A percentile compares a stretch with the other conserved stretches of the same genome.
Conservation (phyloP, 371 early-diverging fungal genomes). For the Phascolomyces articulosus region DNA sequence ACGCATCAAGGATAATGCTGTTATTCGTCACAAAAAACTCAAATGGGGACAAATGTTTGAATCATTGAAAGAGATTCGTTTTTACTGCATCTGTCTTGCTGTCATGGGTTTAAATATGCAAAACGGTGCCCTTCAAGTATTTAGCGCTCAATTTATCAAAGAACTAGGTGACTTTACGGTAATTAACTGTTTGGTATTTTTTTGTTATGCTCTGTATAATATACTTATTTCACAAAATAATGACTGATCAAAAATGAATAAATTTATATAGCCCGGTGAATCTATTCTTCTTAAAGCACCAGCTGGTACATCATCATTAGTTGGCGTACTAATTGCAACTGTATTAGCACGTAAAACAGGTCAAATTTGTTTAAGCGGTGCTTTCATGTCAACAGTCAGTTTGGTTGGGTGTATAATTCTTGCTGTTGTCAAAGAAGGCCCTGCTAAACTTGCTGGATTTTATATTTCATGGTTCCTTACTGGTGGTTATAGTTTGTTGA, state of each 20-base stretch:
- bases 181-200: not conserved
- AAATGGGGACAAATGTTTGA: conserved; percentile 19
- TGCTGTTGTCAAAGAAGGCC: conserved; percentile 16
- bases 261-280: not conserved
- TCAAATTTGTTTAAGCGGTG: conserved; percentile 3
- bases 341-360: not conserved
- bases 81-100: conserved; percentile 12
- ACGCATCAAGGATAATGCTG: conserved; percentile 17
- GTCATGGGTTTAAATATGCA: conserved; percentile 7
- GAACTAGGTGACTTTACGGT: conserved; percentile 17
- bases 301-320: not conserved
- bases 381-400: not conserved
- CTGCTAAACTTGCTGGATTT: conserved; percentile 28
- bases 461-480: conserved; percentile 25
- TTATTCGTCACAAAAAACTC: conserved; percentile 5
- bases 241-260: no score
- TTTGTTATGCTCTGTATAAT: no score
- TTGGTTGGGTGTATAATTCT: conserved; percentile 4
- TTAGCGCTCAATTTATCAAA: conserved; percentile 6
- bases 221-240: no score
- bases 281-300: conserved; percentile 7
- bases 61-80: conserved; percentile 11
- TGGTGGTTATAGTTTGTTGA: conserved; percentile 6
- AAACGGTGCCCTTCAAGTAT: conserved; percentile 12
- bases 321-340: conserved; percentile 7